These are phyloP conservation scores for Pelagomonas calceolata DNA, from an alignment of 108 stramenopile genomes.

Conservation along the genomic window DNA sequence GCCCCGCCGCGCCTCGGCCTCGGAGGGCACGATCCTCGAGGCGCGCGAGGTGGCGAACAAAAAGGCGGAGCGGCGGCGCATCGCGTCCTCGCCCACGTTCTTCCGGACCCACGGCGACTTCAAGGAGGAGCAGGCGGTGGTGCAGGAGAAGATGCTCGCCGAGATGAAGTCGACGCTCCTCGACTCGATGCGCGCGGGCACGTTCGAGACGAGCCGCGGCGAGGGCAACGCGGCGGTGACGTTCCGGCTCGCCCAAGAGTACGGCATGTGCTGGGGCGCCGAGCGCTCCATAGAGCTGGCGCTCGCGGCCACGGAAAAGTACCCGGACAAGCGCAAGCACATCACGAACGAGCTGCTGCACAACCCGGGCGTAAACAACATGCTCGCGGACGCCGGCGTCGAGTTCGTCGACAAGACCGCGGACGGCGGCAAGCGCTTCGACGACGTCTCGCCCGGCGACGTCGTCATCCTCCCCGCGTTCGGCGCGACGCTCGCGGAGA, in stretches of 20 bases:
- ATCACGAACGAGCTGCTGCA: conserved; percentile 95
- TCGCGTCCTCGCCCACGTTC: conserved; percentile 14
- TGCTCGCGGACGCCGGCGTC: conserved; percentile 70
- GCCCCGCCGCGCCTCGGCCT: too few relatives aligned
- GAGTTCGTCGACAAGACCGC: conserved; percentile 71
- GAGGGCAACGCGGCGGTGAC: conserved; percentile 13
- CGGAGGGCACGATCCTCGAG: background rate
- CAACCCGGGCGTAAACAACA: conserved; percentile 91
- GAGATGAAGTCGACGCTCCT: conserved; percentile 30
- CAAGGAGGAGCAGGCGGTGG: conserved; percentile 24
- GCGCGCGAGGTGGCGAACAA: conserved; percentile 3
- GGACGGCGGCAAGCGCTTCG: conserved; percentile 62
- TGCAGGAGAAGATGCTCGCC: conserved; percentile 16
- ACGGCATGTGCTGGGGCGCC: conserved; percentile 39
- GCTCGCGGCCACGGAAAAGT: conserved; percentile 78
- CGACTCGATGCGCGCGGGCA: conserved; percentile 18
- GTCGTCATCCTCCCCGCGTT: conserved; percentile 92
- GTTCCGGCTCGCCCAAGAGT: conserved; percentile 26
- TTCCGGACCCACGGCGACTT: conserved; percentile 19
- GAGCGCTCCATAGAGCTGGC: conserved; percentile 77
- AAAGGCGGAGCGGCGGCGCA: conserved; percentile 23
- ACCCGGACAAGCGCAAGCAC: conserved; percentile 68
- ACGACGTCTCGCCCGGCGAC: conserved; percentile 62
- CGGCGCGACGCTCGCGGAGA: conserved; percentile 86
- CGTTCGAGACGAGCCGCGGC: conserved; percentile 7